Evolutionary conservation across 2,329 filamentous ascomycete species (phyloP).

Genomic region (Emmonsia crescens): DNA sequence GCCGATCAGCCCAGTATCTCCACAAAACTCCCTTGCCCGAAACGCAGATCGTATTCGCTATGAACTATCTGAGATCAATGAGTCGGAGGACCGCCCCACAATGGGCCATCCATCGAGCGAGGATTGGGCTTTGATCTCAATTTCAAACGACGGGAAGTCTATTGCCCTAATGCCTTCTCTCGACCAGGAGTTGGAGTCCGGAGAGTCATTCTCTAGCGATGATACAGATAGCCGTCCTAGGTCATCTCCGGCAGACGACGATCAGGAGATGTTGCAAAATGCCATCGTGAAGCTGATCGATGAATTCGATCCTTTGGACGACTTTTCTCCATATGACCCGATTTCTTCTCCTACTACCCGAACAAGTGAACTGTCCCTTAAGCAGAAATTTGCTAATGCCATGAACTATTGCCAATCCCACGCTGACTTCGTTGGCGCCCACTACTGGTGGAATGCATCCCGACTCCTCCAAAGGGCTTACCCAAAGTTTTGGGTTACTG

Average conservation of each 20-base stretch:
- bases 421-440: constrained; percentile 72
- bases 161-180: constrained; percentile 55
- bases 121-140: constrained; percentile 70
- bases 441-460: constrained; percentile 75
- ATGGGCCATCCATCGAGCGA: constrained; percentile 70
- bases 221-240: constrained; percentile 39
- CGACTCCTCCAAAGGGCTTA: constrained; percentile 56
- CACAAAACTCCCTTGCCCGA: constrained; percentile 19
- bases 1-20: constrained; percentile 12
- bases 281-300: constrained; percentile 71
- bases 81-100: constrained; percentile 39
- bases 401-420: constrained; percentile 65
- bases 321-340: constrained; percentile 13
- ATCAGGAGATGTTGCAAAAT: constrained; percentile 70
- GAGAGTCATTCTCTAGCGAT: constrained; percentile 44
- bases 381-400: constrained; percentile 48
- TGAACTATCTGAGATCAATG: constrained; percentile 29
- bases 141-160: constrained; percentile 59
- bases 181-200: constrained; percentile 53
- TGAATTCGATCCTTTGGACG: constrained; percentile 68
- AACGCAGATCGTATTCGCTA: constrained; percentile 32
- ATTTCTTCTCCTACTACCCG: constrained; percentile 6
- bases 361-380: constrained; percentile 19
- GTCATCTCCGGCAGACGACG: constrained; percentile 47
- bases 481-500: constrained; percentile 43